phyloP scores from a whole-genome alignment of 768 basidiomycete species.

The Leucocoprinus sp. region DNA sequence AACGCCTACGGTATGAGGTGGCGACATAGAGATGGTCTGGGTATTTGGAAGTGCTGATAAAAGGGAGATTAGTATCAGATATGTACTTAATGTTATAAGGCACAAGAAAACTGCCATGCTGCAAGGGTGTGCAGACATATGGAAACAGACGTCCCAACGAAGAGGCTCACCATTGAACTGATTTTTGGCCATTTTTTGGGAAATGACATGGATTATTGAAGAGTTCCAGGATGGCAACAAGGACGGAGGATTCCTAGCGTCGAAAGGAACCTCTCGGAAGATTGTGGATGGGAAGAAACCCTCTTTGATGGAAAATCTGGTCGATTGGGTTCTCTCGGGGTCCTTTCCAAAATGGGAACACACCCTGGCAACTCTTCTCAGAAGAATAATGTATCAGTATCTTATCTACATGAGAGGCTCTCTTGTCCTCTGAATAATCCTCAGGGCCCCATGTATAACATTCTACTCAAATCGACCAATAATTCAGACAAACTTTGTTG shows the following conservation, averaged over 20 bases:
- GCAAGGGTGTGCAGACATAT: conserved; percentile 2
- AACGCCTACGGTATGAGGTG: conserved; percentile 55
- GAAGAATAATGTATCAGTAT: not conserved
- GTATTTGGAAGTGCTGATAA: conserved; percentile 31
- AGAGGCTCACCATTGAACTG: conserved; percentile 26
- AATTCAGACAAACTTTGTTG: not conserved
- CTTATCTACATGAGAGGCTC: conserved; percentile 4
- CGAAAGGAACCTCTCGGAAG: conserved; percentile 12
- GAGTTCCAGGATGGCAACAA: conserved; percentile 34
- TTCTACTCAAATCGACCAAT: not conserved
- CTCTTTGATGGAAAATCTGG: conserved; percentile 16
- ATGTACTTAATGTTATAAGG: not conserved
- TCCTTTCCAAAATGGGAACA: conserved; percentile 11
- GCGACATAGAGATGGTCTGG: conserved; percentile 56
- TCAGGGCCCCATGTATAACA: not conserved
- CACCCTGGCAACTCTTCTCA: conserved; percentile 6
- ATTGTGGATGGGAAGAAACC: conserved; percentile 11
- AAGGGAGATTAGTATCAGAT: conserved; percentile 12
- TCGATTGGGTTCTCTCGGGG: conserved; percentile 12
- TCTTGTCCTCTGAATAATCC: not conserved
- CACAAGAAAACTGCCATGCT: conserved; percentile 5
- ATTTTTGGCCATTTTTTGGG: conserved; percentile 35
- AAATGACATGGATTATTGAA: conserved; percentile 35
- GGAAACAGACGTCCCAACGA: not conserved
- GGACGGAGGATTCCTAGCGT: conserved; percentile 10